Percentiles rank a stretch among this genome's conserved stretches.
These are phyloP conservation scores for Coemansia sp. DNA, from an alignment of 192 early-diverging fungal genomes.

Conservation along the genomic window DNA sequence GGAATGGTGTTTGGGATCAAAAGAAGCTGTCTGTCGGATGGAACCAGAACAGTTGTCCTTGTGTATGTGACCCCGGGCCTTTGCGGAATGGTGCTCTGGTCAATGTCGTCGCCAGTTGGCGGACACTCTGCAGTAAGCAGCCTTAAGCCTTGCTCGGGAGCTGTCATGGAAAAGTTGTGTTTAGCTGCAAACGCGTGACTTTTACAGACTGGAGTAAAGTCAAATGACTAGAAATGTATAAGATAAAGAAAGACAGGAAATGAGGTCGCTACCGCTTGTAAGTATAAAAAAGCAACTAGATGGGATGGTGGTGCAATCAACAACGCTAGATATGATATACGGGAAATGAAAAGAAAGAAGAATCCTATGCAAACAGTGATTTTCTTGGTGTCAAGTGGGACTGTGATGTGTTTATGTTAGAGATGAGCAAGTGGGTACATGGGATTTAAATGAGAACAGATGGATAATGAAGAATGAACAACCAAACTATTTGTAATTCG, in stretches of 20 bases:
- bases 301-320: neutral
- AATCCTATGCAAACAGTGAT: neutral
- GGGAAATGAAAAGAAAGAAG: neutral
- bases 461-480: neutral
- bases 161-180: neutral
- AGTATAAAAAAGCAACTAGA: constrained; percentile 1
- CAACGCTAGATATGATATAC: neutral
- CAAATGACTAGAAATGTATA: neutral
- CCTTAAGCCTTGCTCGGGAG: neutral
- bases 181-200: neutral
- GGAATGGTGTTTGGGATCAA: constrained; percentile 26
- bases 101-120: neutral
- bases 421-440: neutral
- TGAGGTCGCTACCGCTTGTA: constrained; percentile 8
- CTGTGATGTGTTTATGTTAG: neutral
- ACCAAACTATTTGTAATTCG: neutral
- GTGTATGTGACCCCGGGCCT: constrained; percentile 27
- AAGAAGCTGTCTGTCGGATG: constrained; percentile 27
- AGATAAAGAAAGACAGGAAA: neutral
- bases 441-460: neutral
- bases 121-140: constrained; percentile 22
- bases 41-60: constrained; percentile 20
- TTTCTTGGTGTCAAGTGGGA: too few relatives aligned
- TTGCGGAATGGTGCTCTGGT: neutral
- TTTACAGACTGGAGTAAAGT: neutral